These are phyloP conservation scores for Rhodamnia rubescens DNA, from an alignment of 345 rosid genomes.

Conservation along the genomic window DNA sequence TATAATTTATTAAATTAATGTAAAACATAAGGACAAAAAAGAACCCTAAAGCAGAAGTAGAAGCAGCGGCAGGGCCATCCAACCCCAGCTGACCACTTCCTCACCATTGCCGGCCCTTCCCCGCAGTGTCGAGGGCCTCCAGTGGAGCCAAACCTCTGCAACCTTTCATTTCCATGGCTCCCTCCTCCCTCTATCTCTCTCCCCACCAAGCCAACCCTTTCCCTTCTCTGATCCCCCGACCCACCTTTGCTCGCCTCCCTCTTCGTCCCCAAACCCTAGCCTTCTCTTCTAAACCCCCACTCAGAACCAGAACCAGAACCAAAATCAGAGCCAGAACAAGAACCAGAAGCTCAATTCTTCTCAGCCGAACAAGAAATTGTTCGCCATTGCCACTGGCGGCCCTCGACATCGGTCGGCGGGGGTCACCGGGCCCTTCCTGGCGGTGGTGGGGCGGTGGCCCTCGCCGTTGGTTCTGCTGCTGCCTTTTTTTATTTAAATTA, in stretches of 20 bases:
- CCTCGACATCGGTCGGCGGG: constrained; percentile 28
- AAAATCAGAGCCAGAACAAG: background rate
- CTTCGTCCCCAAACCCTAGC: background rate
- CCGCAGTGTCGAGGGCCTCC: too few species aligned
- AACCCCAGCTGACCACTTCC: too few species aligned
- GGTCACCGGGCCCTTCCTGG: too few species aligned
- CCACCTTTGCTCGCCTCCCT: background rate
- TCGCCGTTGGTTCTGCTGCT: too few species aligned
- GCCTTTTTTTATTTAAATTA: too few species aligned
- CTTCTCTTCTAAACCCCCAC: background rate
- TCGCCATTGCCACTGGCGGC: constrained; percentile 58
- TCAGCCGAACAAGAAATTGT: constrained; percentile 37
- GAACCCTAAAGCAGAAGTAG: too few species aligned
- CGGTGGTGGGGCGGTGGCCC: too few species aligned
- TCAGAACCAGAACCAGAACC: background rate
- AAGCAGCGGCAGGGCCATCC: too few species aligned
- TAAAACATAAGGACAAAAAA: too few species aligned
- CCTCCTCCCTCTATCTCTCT: constrained; percentile 20
- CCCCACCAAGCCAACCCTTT: constrained; percentile 4
- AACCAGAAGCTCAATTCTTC: constrained; percentile 3
- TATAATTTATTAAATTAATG: too few species aligned
- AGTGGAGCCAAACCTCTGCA: background rate
- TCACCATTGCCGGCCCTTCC: too few species aligned
- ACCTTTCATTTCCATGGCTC: constrained; percentile 14
- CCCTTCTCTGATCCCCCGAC: background rate